A percentile compares a stretch with the other conserved stretches of the same genome.
These are phyloP conservation scores for Populus euphratica DNA, from an alignment of 345 rosid genomes.

Conservation along the genomic window DNA sequence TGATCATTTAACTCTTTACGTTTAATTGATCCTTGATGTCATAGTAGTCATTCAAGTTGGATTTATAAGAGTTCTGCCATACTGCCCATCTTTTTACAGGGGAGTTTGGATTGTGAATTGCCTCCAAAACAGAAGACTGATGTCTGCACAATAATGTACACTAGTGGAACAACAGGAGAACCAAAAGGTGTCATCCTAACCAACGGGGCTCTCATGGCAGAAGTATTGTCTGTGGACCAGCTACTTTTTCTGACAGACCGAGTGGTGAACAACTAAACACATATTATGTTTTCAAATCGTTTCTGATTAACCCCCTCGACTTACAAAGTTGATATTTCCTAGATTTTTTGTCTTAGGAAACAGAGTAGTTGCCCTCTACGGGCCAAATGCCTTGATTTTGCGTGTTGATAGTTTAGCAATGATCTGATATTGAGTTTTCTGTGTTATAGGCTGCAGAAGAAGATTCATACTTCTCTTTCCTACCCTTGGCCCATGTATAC, in stretches of 20 bases:
- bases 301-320: not conserved
- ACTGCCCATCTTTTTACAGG: constrained; percentile 32
- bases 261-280: constrained; percentile 41
- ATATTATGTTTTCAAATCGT: not conserved
- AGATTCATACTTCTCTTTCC: constrained; percentile 87
- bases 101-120: constrained; percentile 52
- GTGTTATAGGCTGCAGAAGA: constrained; percentile 56
- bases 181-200: constrained; percentile 86
- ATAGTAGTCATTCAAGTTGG: constrained; percentile 4
- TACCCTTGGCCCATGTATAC: constrained; percentile 86
- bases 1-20: not conserved
- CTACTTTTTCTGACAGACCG: constrained; percentile 54
- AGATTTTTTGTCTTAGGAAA: not conserved
- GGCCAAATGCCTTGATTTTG: not conserved
- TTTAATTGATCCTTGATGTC: not conserved
- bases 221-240: constrained; percentile 77
- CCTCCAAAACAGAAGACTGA: constrained; percentile 64
- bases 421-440: not conserved
- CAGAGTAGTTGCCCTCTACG: not conserved
- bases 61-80: not conserved
- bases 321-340: not conserved
- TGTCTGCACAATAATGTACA: constrained; percentile 89
- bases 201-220: constrained; percentile 57
- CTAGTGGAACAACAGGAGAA: constrained; percentile 98
- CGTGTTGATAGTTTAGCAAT: not conserved